Evolutionary conservation across 2,329 filamentous ascomycete species (phyloP), one percentile per base, ranked within the genome.

Genomic region (Hymenoscyphus fructigenus): DNA sequence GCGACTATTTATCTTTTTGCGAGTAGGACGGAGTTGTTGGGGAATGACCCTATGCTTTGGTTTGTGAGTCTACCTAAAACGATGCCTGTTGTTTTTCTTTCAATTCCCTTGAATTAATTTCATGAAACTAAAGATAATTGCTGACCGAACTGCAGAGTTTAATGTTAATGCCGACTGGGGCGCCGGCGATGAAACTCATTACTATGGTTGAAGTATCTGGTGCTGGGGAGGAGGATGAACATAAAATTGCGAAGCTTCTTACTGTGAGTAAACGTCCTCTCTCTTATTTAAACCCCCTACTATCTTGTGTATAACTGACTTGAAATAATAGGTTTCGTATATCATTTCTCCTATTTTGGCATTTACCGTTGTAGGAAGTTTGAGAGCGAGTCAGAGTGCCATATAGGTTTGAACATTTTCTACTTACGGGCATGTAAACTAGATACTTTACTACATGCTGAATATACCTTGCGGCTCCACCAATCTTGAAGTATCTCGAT

Each of bases 21-120:
- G 0, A 81, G 79, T 1, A 80, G 79, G 62, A 88, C 86, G 0
- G 68, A 70, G 0, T 47, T 85, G 2, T 71, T 91, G 2, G 78
- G 79, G 3, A 70, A 78, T 2, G 88, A 91, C 71, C 87, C 87
- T 0, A 84, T 90, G 68, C 75, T 91, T 36, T 90, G 86, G 86
- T 90, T 90, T 70, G 79, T 78, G 17, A 75, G 82, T 57, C n/a
- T 29, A 3, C n/a, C 17, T 1, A 36, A 32, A 34, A n/a, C 26
- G 4, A 1, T 3, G 23, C 20, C 29, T 47, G 4, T 17, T n/a
- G 6, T 61, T 36, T 26, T 26, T 5, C 15, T n/a, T n/a, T n/a
- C n/a, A n/a, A n/a, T n/a, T n/a, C n/a, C n/a, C n/a, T n/a, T n/a
- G n/a, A n/a, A n/a, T n/a, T n/a, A n/a, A n/a, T n/a, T n/a, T n/a